These are phyloP conservation scores for Rugonectria rugulosa DNA, from an alignment of 2,329 filamentous ascomycete genomes.

Conservation along the genomic window DNA sequence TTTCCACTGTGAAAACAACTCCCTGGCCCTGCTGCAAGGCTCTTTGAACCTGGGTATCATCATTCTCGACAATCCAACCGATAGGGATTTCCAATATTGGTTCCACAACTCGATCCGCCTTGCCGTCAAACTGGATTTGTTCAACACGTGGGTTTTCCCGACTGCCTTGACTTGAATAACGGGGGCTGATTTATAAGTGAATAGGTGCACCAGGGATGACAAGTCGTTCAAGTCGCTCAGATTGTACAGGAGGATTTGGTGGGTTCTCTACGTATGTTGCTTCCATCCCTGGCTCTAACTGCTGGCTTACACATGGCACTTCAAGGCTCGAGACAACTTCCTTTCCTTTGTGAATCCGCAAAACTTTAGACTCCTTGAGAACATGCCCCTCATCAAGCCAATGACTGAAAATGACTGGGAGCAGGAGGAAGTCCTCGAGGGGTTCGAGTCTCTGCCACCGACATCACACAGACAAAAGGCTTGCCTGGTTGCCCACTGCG, in stretches of 20 bases:
- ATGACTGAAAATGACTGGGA: slow-evolving; percentile 26
- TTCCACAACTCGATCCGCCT: slow-evolving; percentile 27
- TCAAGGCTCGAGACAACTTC: slow-evolving; percentile 21
- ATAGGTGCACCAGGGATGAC: slow-evolving; percentile 10
- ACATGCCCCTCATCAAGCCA: neutral
- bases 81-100: slow-evolving; percentile 31
- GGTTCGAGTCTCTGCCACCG: neutral
- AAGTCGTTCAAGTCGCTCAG: neutral
- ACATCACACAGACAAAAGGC: slow-evolving; percentile 7
- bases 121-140: slow-evolving; percentile 13
- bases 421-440: neutral
- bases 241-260: slow-evolving; percentile 28
- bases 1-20: slow-evolving; percentile 21
- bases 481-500: slow-evolving; percentile 13
- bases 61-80: slow-evolving; percentile 20
- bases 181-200: neutral
- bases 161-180: fast-evolving
- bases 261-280: slow-evolving; percentile 23
- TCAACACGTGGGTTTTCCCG: neutral
- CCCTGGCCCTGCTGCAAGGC: slow-evolving; percentile 19
- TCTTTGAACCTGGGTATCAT: slow-evolving; percentile 21
- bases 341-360: slow-evolving; percentile 20
- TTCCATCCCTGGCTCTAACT: neutral
- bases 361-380: slow-evolving; percentile 5
- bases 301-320: neutral